Evolutionary conservation across 768 basidiomycete species (phyloP), one percentile per base, ranked within the genome.

Genomic region (Termitomyces sp.): DNA sequence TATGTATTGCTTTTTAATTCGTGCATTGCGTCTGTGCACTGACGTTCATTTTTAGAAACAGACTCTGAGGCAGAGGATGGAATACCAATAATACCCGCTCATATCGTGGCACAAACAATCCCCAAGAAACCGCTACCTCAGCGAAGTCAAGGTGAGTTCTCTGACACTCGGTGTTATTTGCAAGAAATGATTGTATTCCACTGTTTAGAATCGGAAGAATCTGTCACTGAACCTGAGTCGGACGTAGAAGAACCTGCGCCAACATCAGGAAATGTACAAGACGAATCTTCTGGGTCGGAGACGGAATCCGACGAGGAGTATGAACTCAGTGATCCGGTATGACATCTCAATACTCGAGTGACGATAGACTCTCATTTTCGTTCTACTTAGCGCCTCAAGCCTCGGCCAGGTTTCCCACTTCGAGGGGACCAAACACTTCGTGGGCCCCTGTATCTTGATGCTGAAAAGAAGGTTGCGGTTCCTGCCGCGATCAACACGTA

Each of bases 401-500:
- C 83, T 16, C 81, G 82, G 20, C 90, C 90, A 3, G 78, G 77
- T 7, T 86, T 90, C 59, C 76, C 78, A 6, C 76, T 86, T 7
- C 67, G 70, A 22, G 73, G 78, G 0, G 79, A 67, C 6, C 84
- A 87, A 64, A 66, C 65, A 22, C 61, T 59, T 11, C 74, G 76
- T 0, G 80, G 79, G 7, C 78, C 88, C 0, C 64, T 88, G 20
- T 67, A 84, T 33, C 76, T 93, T 12, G 84, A 87, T 59, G 68
- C 68, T 39, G 73, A 73, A 32, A 68, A 76, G 48, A 71, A 75
- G 36, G 77, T 85, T 22, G 77, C 77, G 63, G 82, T 92, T 22
- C 89, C 91, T 3, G 81, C 78, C 7, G 72, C 87, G 3, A 88
- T 97, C 67, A 96, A 96, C 72, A 86, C 87, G 0, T 92, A 88